Base-by-base conservation (phyloP, 1,284 basidiomycete species). In the Cutaneotrichosporon curvatum region DNA sequence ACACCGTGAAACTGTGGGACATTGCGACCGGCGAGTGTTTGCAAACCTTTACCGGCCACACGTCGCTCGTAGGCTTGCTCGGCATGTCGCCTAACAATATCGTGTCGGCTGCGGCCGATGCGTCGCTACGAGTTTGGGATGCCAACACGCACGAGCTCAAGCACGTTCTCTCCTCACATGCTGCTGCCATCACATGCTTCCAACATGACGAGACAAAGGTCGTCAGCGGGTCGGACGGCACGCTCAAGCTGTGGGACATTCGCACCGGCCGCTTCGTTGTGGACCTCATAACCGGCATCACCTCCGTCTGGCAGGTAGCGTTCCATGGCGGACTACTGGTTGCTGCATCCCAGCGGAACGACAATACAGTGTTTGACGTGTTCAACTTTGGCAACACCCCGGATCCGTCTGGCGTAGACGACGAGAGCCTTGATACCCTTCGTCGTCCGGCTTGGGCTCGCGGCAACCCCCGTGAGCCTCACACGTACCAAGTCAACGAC, bases 161-260 rank as follows among this genome's bases (percentile, higher is more conserved):
- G 30, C 83, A 90, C 61, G 82, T 83, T 1, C 79, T 95, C 34
- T 81, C 84, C 1, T 87, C 86, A 1, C 91, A 95, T 69, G 84
- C 85, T 3, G 90, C 89, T 19, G 90, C 91, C 11, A 95, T 96
- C 60, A 95, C 91, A 7, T 96, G 91, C 71, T 95, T 95, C 79
- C 87, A 91, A 71, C 91, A 95, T 61, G 91, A 95, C 65, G 91
- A 95, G 65, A 87, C 87, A 76, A 94, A 94, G 67, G 87, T 96
- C 41, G 78, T 96, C 36, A 87, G 84, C 58, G 91, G 92, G 7
- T 87, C 84, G 10, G 91, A 95, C 61, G 92, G 91, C n/a, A 89
- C 87, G 35, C 76, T 96, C 57, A 95, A 95, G 76, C 85, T 95
- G 80, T 96, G 92, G 92, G 86, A 95, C 66, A 79, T 92, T 50